Evolutionary conservation across 768 basidiomycete species (phyloP).

Genomic region (Clitopilus hobsonii): DNA sequence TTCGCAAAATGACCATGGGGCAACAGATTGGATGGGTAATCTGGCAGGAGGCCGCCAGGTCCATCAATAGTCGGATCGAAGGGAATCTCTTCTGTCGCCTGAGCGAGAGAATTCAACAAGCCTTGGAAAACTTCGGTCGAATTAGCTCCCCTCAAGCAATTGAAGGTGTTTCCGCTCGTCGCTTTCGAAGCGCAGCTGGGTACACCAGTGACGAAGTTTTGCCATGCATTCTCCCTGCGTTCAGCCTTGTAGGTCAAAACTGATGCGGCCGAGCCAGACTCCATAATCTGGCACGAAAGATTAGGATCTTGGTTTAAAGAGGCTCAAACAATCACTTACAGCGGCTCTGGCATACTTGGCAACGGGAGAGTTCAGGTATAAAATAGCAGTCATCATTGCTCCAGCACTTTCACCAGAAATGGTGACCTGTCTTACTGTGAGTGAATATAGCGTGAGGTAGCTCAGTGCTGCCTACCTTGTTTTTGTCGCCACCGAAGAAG

Average conservation of each 20-base stretch:
- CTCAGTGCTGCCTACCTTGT: constrained; percentile 21
- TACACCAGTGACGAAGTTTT: constrained; percentile 24
- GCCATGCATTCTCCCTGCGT: constrained; percentile 20
- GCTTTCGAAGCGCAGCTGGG: constrained; percentile 18
- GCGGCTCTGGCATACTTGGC: constrained; percentile 22
- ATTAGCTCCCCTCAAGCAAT: constrained; percentile 23
- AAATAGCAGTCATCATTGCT: constrained; percentile 33
- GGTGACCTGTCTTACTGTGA: constrained; percentile 26
- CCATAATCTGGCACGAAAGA: constrained; percentile 29
- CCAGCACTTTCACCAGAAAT: constrained; percentile 48
- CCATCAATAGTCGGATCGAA: constrained; percentile 40
- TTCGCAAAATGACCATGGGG: constrained; percentile 26
- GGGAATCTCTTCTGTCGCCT: constrained; percentile 21
- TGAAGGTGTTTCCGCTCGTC: constrained; percentile 25
- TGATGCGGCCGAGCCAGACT: constrained; percentile 34
- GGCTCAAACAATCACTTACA: constrained; percentile 13
- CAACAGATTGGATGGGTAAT: constrained; percentile 29
- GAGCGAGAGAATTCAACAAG: constrained; percentile 13
- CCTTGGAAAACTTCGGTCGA: constrained; percentile 24
- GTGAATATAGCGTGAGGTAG: background rate
- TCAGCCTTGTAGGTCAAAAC: constrained; percentile 22
- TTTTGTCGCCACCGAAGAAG: constrained; percentile 51
- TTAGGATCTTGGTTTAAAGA: background rate
- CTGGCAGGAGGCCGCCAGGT: constrained; percentile 30
- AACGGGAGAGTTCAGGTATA: constrained; percentile 27